A percentile compares a stretch with the other conserved stretches of the same genome.
phyloP scores from a whole-genome alignment of 768 basidiomycete species.

The Leccinum truebloodii region DNA sequence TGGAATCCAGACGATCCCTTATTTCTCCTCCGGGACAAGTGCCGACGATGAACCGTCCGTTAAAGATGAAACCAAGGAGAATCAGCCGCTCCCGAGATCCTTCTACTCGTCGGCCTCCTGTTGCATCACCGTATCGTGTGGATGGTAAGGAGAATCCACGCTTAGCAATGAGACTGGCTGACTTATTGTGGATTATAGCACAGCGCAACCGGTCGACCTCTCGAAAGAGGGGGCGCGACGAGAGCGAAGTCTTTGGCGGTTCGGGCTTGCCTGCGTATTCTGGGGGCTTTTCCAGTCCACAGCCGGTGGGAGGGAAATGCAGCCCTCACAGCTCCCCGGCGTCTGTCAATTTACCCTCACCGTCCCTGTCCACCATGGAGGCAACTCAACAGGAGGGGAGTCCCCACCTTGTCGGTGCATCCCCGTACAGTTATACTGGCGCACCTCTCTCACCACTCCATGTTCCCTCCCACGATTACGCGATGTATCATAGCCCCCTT shows the following conservation, averaged over 20 bases:
- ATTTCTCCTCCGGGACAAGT: conserved; percentile 41
- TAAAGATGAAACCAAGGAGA: conserved; percentile 52
- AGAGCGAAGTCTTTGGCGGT: conserved; percentile 54
- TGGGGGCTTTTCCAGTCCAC: conserved; percentile 58
- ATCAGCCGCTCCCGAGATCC: conserved; percentile 62
- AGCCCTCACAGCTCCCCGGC: conserved; percentile 78
- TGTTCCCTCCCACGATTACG: conserved; percentile 58
- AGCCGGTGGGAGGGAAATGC: conserved; percentile 42
- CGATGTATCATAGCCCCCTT: conserved; percentile 36
- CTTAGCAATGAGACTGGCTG: conserved; percentile 14
- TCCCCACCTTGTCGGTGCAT: conserved; percentile 49
- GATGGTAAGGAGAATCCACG: conserved; percentile 48
- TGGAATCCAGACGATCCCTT: conserved; percentile 59
- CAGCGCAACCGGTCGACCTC: conserved; percentile 76
- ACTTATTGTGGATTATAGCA: conserved; percentile 36
- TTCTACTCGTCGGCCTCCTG: conserved; percentile 53
- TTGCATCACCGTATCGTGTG: conserved; percentile 64
- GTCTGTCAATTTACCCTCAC: conserved; percentile 72
- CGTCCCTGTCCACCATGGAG: conserved; percentile 54
- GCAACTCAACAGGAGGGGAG: conserved; percentile 52
- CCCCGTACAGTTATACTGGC: conserved; percentile 43
- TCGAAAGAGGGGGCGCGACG: conserved; percentile 70
- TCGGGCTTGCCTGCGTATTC: conserved; percentile 42
- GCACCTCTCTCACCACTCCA: conserved; percentile 55
- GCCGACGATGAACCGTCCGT: conserved; percentile 47